Percentiles rank a stretch among this genome's conserved stretches.
Conservation (phyloP, 2,329 filamentous ascomycete genomes). For the Aspergillus sp. region DNA sequence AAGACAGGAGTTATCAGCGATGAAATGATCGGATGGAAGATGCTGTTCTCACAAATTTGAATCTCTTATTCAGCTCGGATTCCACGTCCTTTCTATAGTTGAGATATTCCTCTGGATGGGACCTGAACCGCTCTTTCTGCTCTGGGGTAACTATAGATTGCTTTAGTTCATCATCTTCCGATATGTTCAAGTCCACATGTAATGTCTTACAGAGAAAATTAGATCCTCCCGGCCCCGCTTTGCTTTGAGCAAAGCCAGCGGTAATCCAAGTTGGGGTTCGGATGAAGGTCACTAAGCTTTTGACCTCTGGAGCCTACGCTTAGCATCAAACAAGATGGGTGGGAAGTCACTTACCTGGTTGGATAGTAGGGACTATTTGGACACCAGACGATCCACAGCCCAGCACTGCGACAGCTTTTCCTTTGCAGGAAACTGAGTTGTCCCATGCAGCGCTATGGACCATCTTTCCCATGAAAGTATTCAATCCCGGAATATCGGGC, state of each 20-base stretch:
- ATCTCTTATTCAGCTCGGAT: slow-evolving; percentile 8
- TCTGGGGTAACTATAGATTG: neutral
- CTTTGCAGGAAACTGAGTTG: neutral
- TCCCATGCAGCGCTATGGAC: slow-evolving; percentile 24
- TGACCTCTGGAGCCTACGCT: slow-evolving; percentile 3
- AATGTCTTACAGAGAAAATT: neutral
- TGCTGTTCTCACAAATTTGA: slow-evolving; percentile 1
- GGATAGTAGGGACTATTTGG: slow-evolving; percentile 15
- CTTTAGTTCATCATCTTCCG: neutral
- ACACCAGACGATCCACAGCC: slow-evolving; percentile 15
- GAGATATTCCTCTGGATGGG: slow-evolving; percentile 7
- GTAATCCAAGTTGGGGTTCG: slow-evolving; percentile 17
- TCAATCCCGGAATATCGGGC: slow-evolving; percentile 34
- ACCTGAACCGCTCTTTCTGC: slow-evolving; percentile 6
- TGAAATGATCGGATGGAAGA: neutral
- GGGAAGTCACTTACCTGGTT: slow-evolving; percentile 3
- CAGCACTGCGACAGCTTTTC: slow-evolving; percentile 15
- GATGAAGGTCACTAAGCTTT: slow-evolving; percentile 10
- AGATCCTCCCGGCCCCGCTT: neutral
- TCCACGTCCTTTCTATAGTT: slow-evolving; percentile 11
- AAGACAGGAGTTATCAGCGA: neutral
- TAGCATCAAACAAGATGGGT: neutral
- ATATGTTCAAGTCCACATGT: neutral
- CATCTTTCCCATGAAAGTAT: slow-evolving; percentile 34
- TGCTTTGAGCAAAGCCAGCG: slow-evolving; percentile 2